Conservation (phyloP, 768 basidiomycete genomes). For the Suillus weaverae region DNA sequence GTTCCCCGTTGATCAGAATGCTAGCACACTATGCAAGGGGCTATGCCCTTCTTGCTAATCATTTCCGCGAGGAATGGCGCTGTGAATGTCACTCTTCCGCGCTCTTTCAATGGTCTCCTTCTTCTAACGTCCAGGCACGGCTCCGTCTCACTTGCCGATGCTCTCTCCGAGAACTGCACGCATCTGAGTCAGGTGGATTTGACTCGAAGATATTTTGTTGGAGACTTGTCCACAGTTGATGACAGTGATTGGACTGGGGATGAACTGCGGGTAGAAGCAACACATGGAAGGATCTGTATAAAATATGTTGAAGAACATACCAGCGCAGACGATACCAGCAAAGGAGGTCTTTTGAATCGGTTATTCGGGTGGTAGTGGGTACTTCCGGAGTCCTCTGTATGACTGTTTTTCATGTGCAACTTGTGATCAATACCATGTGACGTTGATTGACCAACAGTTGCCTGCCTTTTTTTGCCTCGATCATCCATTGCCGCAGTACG, state of each 20-base stretch:
- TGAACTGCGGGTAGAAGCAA: constrained; percentile 16
- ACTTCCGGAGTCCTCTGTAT: neutral
- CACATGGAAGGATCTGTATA: constrained; percentile 20
- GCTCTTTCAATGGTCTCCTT: constrained; percentile 23
- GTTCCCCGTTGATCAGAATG: neutral
- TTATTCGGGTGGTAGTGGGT: constrained; percentile 15
- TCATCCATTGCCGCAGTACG: neutral
- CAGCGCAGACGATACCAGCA: neutral
- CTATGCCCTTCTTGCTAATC: constrained; percentile 18
- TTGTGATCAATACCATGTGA: neutral
- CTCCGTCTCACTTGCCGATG: constrained; percentile 14
- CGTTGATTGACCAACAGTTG: neutral
- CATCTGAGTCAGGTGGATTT: constrained; percentile 23
- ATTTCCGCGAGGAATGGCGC: constrained; percentile 14
- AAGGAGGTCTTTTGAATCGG: constrained; percentile 19
- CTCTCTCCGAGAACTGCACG: constrained; percentile 16
- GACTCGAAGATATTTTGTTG: constrained; percentile 24
- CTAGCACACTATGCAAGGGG: constrained; percentile 18
- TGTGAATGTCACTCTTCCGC: constrained; percentile 20
- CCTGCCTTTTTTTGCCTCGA: neutral
- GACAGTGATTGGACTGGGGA: constrained; percentile 24
- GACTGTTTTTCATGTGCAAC: neutral
- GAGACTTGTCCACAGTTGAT: constrained; percentile 20
- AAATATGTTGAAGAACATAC: constrained; percentile 22
- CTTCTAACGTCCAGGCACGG: constrained; percentile 20